Conservation (phyloP, 2,329 filamentous ascomycete genomes). For the Pyrenophora teres region DNA sequence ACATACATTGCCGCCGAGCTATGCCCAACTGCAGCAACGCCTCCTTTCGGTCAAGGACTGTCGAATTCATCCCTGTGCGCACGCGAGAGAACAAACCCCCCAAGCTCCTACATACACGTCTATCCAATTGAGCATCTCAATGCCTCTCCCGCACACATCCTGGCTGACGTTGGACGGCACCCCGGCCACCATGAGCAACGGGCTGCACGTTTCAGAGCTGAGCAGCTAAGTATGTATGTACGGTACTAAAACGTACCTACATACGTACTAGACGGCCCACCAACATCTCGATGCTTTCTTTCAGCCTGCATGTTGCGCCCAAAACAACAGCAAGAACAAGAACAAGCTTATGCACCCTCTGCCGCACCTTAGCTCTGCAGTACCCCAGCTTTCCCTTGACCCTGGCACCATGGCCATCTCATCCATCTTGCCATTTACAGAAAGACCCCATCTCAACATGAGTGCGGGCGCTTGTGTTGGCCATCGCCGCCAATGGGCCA, state of each 20-base stretch:
- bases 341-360: conserved; percentile 5
- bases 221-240: too few species aligned
- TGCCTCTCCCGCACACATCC: conserved; percentile 6
- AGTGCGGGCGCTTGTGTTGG: conserved; percentile 8
- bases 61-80: conserved; percentile 22
- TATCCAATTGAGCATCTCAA: conserved; percentile 15
- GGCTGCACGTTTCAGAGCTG: too few species aligned
- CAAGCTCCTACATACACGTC: conserved; percentile 9
- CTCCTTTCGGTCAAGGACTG: background rate
- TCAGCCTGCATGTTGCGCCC: conserved; percentile 13
- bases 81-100: conserved; percentile 28
- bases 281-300: conserved; percentile 6
- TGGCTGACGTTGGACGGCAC: conserved; percentile 38
- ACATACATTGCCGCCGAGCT: conserved; percentile 15
- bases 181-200: conserved; percentile 6
- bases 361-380: conserved; percentile 7
- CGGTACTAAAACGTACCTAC: too few species aligned
- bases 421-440: background rate
- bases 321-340: background rate
- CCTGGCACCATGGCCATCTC: background rate
- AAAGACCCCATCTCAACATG: conserved; percentile 1
- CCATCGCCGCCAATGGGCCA: conserved; percentile 7
- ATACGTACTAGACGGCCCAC: conserved; percentile 2
- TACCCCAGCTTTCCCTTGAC: conserved; percentile 5
- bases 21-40: conserved; percentile 6